Evolutionary conservation across 495 filamentous ascomycete genomes (phyloP), one percentile per base, ranked within the genome.

Genomic region (Xylaria curta): DNA sequence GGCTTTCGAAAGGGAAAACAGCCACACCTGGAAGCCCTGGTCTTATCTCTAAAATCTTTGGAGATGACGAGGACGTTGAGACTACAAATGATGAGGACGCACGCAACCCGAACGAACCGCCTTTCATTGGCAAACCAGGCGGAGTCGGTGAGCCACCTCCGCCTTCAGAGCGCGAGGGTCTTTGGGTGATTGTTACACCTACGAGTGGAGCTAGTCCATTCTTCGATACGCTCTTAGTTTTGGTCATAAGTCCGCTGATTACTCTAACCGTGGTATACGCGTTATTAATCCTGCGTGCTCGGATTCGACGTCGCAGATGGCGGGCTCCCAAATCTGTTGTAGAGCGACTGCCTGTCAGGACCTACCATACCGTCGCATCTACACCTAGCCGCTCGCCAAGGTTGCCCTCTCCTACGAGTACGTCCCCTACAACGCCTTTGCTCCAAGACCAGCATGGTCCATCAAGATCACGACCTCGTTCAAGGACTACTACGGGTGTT

Each of bases 281-380:
- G 51, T 87, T 99, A 13, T 87, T 98, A 21, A 84, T 98, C 28
- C 82, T 98, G 51, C 92, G 97, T 54, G 95, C 94, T 33, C 92
- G 94, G 66, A 95, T 98, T 66, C 91, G 95, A 36, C 88, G 96
- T 60, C 87, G 95, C 73, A 87, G 96, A 71, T 99, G 96, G 96
- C 89, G 96, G 75, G 96, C 96, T 49, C 96, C 96, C 4, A 99
- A 98, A 78, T 97, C 93, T 13, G 91, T 99, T 1, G 95, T 99
- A 40, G 95, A 97, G 73, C 90, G 92, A 59, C 88, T 99, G n/a
- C 96, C 96, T 28, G 94, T 99, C 42, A 89, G 95, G 68, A 97
- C 94, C 0, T 99, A 98, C 75, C 95, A 97, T 74, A 95, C 94
- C 0, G 91, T 97, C 51, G 85, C 88, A 6, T 85, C 86, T 21